phyloP scores from a whole-genome alignment of 2,329 filamentous ascomycete genomes.

The Penicillium sp. region DNA sequence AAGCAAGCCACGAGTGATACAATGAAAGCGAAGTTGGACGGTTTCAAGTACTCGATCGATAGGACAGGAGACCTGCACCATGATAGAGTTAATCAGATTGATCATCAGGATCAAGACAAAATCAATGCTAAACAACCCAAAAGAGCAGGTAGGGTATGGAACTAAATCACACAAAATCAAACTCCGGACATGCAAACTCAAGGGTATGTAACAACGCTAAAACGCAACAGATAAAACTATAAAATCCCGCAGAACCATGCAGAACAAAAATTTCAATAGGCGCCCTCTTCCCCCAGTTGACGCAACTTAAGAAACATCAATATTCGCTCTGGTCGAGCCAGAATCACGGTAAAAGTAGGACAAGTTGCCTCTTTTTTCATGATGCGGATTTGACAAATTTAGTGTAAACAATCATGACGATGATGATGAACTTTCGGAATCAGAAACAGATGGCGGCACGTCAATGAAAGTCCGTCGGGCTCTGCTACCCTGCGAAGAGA shows the following conservation, averaged over 20 bases:
- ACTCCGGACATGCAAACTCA: constrained; percentile 3
- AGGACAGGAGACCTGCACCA: constrained; percentile 19
- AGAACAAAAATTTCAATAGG: background rate
- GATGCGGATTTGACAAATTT: background rate
- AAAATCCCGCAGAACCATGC: constrained; percentile 1
- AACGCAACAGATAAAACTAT: background rate
- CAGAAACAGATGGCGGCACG: constrained; percentile 26
- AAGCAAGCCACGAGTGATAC: background rate
- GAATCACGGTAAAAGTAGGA: background rate
- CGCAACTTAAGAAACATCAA: background rate
- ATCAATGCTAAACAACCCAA: constrained; percentile 5
- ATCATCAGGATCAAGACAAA: constrained; percentile 11
- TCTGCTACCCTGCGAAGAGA: background rate
- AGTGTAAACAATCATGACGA: background rate
- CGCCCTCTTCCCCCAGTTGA: background rate
- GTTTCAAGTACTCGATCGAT: constrained; percentile 20
- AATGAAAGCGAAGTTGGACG: constrained; percentile 12
- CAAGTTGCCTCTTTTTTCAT: background rate
- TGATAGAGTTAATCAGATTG: constrained; percentile 23
- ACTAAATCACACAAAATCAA: constrained; percentile 8
- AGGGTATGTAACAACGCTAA: background rate
- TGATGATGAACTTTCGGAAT: constrained; percentile 24
- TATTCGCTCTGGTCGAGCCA: background rate
- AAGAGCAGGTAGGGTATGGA: constrained; percentile 16
- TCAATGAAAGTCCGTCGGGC: constrained; percentile 14